Percentiles rank a stretch among this genome's conserved stretches.
Evolutionary conservation across 331 rosid species (phyloP).

Genomic region (Cydonia oblonga): DNA sequence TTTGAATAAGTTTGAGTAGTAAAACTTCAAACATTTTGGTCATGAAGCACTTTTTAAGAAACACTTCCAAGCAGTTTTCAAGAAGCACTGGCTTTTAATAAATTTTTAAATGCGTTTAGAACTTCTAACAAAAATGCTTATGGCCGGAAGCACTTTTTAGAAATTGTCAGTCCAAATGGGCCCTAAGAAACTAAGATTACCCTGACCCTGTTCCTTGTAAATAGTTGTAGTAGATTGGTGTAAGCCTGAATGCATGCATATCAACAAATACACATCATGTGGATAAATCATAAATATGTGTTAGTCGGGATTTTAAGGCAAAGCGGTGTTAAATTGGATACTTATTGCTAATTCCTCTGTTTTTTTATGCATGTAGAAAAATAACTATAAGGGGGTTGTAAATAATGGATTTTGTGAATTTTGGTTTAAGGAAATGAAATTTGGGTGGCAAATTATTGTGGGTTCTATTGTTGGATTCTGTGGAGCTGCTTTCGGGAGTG

Average conservation of each 20-base stretch:
- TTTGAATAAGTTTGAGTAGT: no score
- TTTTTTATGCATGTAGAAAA: neutral
- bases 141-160: neutral
- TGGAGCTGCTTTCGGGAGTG: conserved; percentile 93
- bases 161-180: no score
- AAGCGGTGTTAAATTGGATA: neutral
- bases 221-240: neutral
- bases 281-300: neutral
- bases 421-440: conserved; percentile 53
- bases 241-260: neutral
- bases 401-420: neutral
- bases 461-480: conserved; percentile 63
- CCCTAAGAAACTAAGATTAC: no score
- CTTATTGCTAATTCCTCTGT: neutral
- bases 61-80: no score
- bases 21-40: no score
- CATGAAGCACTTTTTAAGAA: no score
- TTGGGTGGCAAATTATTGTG: conserved; percentile 68
- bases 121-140: neutral
- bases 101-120: no score
- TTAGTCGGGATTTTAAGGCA: neutral
- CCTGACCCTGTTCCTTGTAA: neutral
- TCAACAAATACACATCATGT: neutral
- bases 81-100: no score
- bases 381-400: neutral